These are phyloP conservation scores for Leucocoprinus birnbaumii DNA, from an alignment of 768 basidiomycete genomes.

Conservation along the genomic window DNA sequence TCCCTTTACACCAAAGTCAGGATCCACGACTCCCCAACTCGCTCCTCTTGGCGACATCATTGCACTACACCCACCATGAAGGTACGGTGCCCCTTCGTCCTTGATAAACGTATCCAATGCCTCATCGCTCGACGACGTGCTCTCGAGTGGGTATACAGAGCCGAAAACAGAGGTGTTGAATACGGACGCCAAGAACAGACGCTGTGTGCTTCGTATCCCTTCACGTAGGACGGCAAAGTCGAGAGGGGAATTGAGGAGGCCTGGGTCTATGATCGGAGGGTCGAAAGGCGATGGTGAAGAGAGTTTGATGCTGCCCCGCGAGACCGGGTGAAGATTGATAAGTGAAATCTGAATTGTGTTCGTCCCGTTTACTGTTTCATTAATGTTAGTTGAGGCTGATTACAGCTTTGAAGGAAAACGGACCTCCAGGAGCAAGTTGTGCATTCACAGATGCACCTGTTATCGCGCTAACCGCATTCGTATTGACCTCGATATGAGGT, in stretches of 20 bases:
- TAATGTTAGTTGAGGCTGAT: background rate
- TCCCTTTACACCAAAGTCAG: slow-evolving; percentile 33
- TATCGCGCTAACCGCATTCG: background rate
- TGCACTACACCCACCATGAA: slow-evolving; percentile 31
- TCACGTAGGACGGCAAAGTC: slow-evolving; percentile 12
- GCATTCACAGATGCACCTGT: background rate
- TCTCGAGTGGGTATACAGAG: background rate
- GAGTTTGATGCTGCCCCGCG: slow-evolving; percentile 8
- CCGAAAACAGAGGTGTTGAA: slow-evolving; percentile 8
- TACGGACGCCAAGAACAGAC: slow-evolving; percentile 6
- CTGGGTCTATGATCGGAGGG: slow-evolving; percentile 4
- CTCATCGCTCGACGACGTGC: background rate
- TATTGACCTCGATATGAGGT: background rate
- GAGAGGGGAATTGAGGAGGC: slow-evolving; percentile 8
- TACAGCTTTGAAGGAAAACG: too few relatives aligned
- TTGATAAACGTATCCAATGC: slow-evolving; percentile 8
- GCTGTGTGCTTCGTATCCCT: slow-evolving; percentile 11
- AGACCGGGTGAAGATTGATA: slow-evolving; percentile 2
- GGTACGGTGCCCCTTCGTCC: background rate
- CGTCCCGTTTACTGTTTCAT: background rate
- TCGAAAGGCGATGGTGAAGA: slow-evolving; percentile 4
- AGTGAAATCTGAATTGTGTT: background rate
- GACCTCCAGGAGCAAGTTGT: background rate
- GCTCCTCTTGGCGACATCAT: slow-evolving; percentile 26
- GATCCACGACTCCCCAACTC: slow-evolving; percentile 31